Base-by-base conservation (phyloP, 306 rosid genomes). In the Rosa lucieae region DNA sequence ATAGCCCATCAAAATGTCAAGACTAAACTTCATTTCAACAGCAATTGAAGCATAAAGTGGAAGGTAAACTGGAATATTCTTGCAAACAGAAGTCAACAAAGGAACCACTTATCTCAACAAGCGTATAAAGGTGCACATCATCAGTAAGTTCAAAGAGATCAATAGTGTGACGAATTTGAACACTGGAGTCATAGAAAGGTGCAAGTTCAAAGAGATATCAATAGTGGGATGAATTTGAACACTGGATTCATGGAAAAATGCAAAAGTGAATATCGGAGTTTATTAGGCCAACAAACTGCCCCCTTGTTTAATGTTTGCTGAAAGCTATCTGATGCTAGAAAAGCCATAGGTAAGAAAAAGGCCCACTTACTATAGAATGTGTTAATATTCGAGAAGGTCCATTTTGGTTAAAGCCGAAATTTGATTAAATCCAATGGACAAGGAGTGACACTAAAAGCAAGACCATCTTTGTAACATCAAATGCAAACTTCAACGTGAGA, bases 1-100 rank as follows among this genome's bases (percentile, higher is more conserved):
- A 70, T 68, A 74, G 13, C 59, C 18, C 55, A 56, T 72, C 10
- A n/a, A 65, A 76, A 65, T 69, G 72, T 70, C 55, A 77, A 73
- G 47, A 37, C 26, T 43, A 49, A 15, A 75, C 23, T 71, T 81
- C 71, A 61, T 51, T 56, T 69, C 43, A 42, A 26, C 63, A 69
- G 6, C 4, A 77, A 11, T 52, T 68, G 35, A 69, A 46, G 71
- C 29, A 56, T 42, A 46, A 61, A 40, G 71, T 6, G 29, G 35
- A 46, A 56, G 58, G 6, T 18, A 47, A 48, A 29, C 4, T 43
- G 46, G 65, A 14, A 18, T 51, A 8, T 12, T 23, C 62, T 42
- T 18, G 69, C 62, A 71, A 67, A 77, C 35, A 20, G 48, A 37
- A 32, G 8, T 42, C 68, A 20, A 74, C n/a, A 35, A 35, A 37